Base-by-base conservation (phyloP, 2,329 filamentous ascomycete species). In the Xylariaceae sp. region DNA sequence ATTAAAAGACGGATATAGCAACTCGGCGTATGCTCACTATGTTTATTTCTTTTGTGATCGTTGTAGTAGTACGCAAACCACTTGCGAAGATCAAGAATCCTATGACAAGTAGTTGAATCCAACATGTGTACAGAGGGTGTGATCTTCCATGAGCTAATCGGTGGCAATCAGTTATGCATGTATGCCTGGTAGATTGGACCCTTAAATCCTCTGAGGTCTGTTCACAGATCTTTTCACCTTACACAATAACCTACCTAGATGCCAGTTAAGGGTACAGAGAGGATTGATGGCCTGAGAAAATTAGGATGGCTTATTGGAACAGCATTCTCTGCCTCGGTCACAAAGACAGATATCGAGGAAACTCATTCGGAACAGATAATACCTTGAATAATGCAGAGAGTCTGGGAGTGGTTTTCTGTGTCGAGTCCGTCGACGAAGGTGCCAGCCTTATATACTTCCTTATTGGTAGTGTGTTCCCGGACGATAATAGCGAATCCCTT, bases 61-160 rank as follows among this genome's bases (percentile, higher is more conserved):
- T n/a, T n/a, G n/a, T n/a, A n/a, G 21, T 24, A 34, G 21, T 16
- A 31, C 26, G 18, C 14, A 14, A 36, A 15, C 34, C 13, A 33
- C 28, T 15, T 29, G 32, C 17, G 38, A 36, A 46, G 38, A 42
- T 41, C 42, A 41, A 44, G 14, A 43, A 40, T 35, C 43, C 41
- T 14, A 41, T 46, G 43, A 44, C 43, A 33, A 40, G 17, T 32
- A 28, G 19, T 36, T 16, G 13, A 17, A 21, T 18, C 17, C 31
- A 16, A 23, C 32, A 18, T 9, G 17, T n/a, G 17, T 12, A 12
- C 4, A n/a, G n/a, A n/a, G n/a, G n/a, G n/a, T 14, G 3, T 35
- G 24, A 7, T 24, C 13, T 9, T 28, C 21, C 4, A 26, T 24
- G 21, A 29, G 34, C 18, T 34, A 16, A 32, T 31, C 12, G 14